Conservation (phyloP, 352 stramenopile species). For the Aphanomyces astaci region DNA sequence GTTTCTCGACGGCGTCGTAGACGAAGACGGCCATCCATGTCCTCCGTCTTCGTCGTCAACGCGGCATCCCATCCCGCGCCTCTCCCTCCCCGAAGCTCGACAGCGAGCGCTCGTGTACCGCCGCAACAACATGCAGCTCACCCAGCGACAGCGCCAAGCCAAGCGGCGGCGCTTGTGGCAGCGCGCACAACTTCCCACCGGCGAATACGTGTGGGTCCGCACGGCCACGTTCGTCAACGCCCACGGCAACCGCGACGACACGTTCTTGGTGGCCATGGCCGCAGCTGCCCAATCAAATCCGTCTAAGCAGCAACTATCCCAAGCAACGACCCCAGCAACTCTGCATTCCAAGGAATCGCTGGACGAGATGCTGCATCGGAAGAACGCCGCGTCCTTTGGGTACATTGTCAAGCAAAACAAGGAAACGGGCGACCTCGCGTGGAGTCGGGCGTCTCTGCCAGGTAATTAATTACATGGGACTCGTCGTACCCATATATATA, state of each 20-base stretch:
- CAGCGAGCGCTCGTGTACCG: conserved; percentile 54
- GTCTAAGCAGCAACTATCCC: no score
- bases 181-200: conserved; percentile 44
- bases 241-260: conserved; percentile 27
- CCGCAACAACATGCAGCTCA: conserved; percentile 61
- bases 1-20: conserved; percentile 13
- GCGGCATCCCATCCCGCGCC: conserved; percentile 5
- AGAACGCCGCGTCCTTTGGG: conserved; percentile 57
- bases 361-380: conserved; percentile 59
- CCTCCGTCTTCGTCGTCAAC: background rate
- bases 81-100: conserved; percentile 21
- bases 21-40: conserved; percentile 4
- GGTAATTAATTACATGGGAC: background rate
- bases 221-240: conserved; percentile 33
- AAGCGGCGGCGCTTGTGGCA: conserved; percentile 50
- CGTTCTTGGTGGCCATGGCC: conserved; percentile 32
- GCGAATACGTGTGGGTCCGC: conserved; percentile 56
- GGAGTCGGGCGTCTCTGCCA: conserved; percentile 2
- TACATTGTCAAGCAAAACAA: conserved; percentile 15
- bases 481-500: no score
- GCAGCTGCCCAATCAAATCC: no score
- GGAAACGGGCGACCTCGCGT: conserved; percentile 7
- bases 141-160: conserved; percentile 52
- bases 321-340: no score
- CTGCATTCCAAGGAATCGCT: conserved; percentile 30